Conservation (phyloP, 768 basidiomycete genomes). For the Daedalea quercina region DNA sequence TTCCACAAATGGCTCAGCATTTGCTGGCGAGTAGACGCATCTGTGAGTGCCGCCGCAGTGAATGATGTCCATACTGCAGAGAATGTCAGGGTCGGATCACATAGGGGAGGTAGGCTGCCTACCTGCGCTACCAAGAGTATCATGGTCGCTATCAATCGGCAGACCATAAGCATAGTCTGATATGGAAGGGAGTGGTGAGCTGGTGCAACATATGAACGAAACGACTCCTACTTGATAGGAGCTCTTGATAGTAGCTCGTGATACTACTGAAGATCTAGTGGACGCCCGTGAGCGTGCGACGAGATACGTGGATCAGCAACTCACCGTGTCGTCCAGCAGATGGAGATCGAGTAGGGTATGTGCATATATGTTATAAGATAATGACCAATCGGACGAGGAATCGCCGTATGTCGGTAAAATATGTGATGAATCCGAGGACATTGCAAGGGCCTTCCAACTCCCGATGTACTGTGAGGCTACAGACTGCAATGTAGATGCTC, state of each 20-base stretch:
- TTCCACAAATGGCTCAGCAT: neutral
- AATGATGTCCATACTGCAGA: neutral
- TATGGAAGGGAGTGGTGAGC: too few species aligned
- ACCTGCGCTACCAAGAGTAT: neutral
- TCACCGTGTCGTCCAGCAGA: neutral
- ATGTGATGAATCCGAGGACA: neutral
- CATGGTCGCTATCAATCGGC: neutral
- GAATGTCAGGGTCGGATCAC: neutral
- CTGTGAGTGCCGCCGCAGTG: neutral
- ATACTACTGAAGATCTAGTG: too few species aligned
- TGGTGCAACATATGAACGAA: too few species aligned
- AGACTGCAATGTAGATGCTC: neutral
- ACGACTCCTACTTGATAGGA: too few species aligned
- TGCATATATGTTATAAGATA: neutral
- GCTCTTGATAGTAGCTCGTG: too few species aligned
- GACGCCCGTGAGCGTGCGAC: too few species aligned
- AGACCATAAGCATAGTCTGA: neutral
- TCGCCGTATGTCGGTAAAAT: neutral
- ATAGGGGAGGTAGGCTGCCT: neutral
- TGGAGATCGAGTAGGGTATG: neutral
- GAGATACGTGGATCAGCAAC: too few species aligned
- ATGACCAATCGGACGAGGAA: neutral
- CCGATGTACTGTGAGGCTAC: neutral
- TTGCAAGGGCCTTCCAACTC: neutral
- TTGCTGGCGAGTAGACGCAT: neutral